Base-by-base conservation (phyloP, 208 protist genomes). In the Strigomonas culicis region DNA sequence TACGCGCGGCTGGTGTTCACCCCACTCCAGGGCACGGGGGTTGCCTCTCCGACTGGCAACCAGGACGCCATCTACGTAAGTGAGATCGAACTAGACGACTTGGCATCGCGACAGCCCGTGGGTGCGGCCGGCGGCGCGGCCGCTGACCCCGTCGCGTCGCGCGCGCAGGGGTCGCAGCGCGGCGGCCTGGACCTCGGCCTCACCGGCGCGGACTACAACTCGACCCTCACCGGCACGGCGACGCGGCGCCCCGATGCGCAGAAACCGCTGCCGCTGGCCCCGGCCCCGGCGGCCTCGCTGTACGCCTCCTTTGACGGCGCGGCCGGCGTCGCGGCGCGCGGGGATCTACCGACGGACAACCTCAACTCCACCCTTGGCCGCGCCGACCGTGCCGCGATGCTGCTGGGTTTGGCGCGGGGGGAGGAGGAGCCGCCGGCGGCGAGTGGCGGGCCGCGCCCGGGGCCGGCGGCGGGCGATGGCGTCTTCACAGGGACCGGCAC, bases 341-440 rank as follows among this genome's bases (percentile, higher is more conserved):
- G 25, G 4, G 49, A 31, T 10, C 4, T 24, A 27, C 34, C 27
- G 11, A 17, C 44, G 2, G 49, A 66, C 8, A 82, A 63, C 61
- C 44, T 86, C 11, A 86, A 86, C 70, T 55, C 73, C 43, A 86
- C 80, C 0, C 61, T 86, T 0, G 80, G 80, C 25, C 67, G 73
- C 8, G 70, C 59, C 2, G 71, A 82, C 46, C 71, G 80, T 0
- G 80, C 80, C 0, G 72, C 72, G 19, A 80, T 86, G 66, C 49
- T 82, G 67, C 53, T 84, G 41, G 65, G 62, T 0, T 49, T 27
- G 22, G 41, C 4, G 56, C 7, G 1, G 22, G 27, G 10, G 44
- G 36, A 49, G 44, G 24, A 15, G 7, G 31, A 24, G 27, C 43
- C 17, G 36, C 19, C 41, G 52, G 17, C 52, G 27, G 21, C 49